Conservation (phyloP, 75 land plant genomes). For the Sequoiadendron giganteum region DNA sequence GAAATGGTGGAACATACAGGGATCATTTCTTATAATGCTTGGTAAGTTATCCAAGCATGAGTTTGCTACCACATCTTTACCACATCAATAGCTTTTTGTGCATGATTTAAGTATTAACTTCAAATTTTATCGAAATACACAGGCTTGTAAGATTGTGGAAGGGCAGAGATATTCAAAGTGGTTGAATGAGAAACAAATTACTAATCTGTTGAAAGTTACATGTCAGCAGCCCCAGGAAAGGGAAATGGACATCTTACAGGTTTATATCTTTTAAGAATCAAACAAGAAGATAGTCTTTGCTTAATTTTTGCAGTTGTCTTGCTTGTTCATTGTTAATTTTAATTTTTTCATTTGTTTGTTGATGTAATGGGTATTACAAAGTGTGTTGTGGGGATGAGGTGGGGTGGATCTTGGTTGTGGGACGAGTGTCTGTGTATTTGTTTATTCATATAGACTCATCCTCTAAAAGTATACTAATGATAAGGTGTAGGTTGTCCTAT, state of each 20-base stretch:
- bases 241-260: conserved; percentile 68
- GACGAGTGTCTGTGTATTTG: too few species aligned
- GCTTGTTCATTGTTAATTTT: neutral
- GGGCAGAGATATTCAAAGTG: conserved; percentile 75
- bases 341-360: too few species aligned
- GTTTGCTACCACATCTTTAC: too few species aligned
- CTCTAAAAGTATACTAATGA: neutral
- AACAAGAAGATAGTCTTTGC: neutral
- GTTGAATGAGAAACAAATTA: conserved; percentile 68
- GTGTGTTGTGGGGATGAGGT: too few species aligned
- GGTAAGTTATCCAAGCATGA: too few species aligned
- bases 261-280: conserved; percentile 7
- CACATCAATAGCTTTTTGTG: too few species aligned
- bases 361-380: neutral
- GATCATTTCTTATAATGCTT: too few species aligned
- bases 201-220: conserved; percentile 60
- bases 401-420: too few species aligned
- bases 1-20: too few species aligned
- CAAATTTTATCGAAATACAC: neutral
- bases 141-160: conserved; percentile 79
- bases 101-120: neutral
- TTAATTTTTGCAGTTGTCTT: neutral
- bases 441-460: neutral
- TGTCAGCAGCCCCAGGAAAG: conserved; percentile 69
- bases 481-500: neutral